These are phyloP conservation scores for Aspergillus viridinutans DNA, from an alignment of 2,329 filamentous ascomycete species.

Conservation along the genomic window DNA sequence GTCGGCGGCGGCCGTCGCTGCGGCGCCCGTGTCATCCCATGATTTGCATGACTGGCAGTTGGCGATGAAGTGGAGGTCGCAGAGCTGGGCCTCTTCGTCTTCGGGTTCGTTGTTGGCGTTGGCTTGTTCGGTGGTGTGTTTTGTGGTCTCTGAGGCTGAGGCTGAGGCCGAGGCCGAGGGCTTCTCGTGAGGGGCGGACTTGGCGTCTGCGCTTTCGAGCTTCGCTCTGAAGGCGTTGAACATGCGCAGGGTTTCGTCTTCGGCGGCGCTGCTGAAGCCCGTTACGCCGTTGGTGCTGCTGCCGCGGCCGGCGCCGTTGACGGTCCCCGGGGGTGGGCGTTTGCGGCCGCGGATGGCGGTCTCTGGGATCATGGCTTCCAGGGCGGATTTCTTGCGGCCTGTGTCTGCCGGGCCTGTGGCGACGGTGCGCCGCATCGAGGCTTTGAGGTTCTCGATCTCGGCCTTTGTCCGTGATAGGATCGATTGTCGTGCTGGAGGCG, in stretches of 20 bases:
- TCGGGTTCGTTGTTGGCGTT: constrained; percentile 14
- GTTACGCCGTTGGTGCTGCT: constrained; percentile 54
- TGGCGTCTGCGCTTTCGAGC: constrained; percentile 51
- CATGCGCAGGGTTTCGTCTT: constrained; percentile 63
- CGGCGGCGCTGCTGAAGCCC: constrained; percentile 49
- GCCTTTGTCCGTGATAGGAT: constrained; percentile 41
- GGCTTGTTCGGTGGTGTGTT: constrained; percentile 9
- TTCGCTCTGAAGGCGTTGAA: constrained; percentile 77
- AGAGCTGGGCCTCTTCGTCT: constrained; percentile 68
- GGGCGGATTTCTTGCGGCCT: constrained; percentile 41
- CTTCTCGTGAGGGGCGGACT: constrained; percentile 6
- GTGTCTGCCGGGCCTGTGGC: constrained; percentile 29
- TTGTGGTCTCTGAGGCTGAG: constrained; percentile 24
- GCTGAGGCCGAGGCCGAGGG: background rate
- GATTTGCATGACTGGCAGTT: constrained; percentile 88
- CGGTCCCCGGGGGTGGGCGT: constrained; percentile 36
- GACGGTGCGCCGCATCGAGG: constrained; percentile 45
- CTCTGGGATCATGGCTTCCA: constrained; percentile 47
- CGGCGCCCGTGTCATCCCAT: constrained; percentile 60
- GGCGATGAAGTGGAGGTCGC: constrained; percentile 92
- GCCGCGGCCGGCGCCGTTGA: constrained; percentile 24
- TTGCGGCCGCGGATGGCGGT: constrained; percentile 45
- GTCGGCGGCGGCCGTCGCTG: constrained; percentile 44
- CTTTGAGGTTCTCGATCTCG: constrained; percentile 43
- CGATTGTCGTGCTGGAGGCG: constrained; percentile 31